phyloP scores from a whole-genome alignment of 2,329 filamentous ascomycete species.

The Ploettnerulaceae sp. region DNA sequence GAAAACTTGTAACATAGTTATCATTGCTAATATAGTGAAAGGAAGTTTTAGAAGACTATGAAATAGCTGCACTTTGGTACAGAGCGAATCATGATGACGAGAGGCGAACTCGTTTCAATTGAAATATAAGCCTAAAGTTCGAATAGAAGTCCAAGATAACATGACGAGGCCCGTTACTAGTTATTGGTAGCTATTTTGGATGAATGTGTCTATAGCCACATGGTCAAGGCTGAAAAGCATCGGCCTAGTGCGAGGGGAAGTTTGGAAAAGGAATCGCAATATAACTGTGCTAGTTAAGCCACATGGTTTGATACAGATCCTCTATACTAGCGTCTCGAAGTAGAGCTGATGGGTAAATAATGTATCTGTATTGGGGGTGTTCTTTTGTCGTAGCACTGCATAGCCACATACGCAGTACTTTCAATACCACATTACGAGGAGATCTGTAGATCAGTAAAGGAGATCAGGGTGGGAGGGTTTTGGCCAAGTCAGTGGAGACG shows the following conservation, averaged over 20 bases:
- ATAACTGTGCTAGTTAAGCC: conserved; percentile 13
- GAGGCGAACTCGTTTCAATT: conserved; percentile 3
- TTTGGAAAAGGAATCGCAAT: conserved; percentile 8
- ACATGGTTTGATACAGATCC: conserved; percentile 7
- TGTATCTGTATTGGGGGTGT: not conserved
- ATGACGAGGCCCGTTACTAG: not conserved
- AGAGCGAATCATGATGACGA: conserved; percentile 1
- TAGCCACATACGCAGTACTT: conserved; percentile 20
- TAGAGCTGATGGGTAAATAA: conserved; percentile 14
- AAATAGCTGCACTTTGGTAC: conserved; percentile 6
- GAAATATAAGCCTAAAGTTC: conserved; percentile 23
- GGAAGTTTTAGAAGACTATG: not conserved
- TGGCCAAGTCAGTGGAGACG: conserved; percentile 17
- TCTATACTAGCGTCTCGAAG: conserved; percentile 9
- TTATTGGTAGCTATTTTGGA: conserved; percentile 16
- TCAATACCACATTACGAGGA: conserved; percentile 17
- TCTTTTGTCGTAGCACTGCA: conserved; percentile 9
- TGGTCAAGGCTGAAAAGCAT: conserved; percentile 13
- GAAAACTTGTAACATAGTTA: too few relatives aligned
- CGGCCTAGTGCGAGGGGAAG: not conserved
- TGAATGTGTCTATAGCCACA: conserved; percentile 2
- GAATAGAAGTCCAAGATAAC: too few relatives aligned
- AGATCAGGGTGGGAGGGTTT: conserved; percentile 15
- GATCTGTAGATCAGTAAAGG: conserved; percentile 16
- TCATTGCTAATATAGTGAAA: not conserved